Evolutionary conservation across 1,284 basidiomycete species (phyloP).

Genomic region (Apiotrichum gamsii): DNA sequence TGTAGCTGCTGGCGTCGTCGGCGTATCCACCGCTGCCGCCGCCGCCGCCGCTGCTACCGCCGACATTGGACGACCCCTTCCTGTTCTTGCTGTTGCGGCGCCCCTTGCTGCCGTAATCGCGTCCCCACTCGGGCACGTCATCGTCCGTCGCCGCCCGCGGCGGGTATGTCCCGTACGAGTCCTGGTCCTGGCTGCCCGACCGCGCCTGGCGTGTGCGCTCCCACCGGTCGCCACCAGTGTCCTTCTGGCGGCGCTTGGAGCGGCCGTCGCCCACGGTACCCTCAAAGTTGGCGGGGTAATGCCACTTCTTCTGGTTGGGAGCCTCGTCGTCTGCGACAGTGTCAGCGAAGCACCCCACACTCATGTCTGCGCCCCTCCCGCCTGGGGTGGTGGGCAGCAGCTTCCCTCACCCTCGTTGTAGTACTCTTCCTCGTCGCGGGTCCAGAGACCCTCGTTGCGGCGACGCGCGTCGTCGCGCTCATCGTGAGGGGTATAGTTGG

Average conservation of each 20-base stretch:
- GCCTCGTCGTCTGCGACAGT: slow-evolving; percentile 34
- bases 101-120: slow-evolving; percentile 42
- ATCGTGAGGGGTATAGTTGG: slow-evolving; percentile 40
- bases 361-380: not conserved
- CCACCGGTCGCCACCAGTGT: slow-evolving; percentile 30
- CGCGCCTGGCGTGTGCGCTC: slow-evolving; percentile 31
- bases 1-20: not conserved
- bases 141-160: slow-evolving; percentile 36
- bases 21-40: slow-evolving; percentile 1
- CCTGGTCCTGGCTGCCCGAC: not conserved
- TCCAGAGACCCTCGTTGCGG: slow-evolving; percentile 40
- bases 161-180: slow-evolving; percentile 24
- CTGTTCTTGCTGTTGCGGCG: slow-evolving; percentile 23
- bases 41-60: slow-evolving; percentile 1
- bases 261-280: slow-evolving; percentile 36
- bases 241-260: slow-evolving; percentile 18
- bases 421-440: slow-evolving; percentile 38
- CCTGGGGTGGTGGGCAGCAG: not conserved
- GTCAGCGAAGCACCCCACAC: not conserved
- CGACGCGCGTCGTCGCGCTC: slow-evolving; percentile 24
- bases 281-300: slow-evolving; percentile 49
- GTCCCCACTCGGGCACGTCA: slow-evolving; percentile 49
- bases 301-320: slow-evolving; percentile 46
- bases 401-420: slow-evolving; percentile 36
- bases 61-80: slow-evolving; percentile 1